Evolutionary conservation across 495 filamentous ascomycete species (phyloP).

Genomic region (Penicillium antarcticum): DNA sequence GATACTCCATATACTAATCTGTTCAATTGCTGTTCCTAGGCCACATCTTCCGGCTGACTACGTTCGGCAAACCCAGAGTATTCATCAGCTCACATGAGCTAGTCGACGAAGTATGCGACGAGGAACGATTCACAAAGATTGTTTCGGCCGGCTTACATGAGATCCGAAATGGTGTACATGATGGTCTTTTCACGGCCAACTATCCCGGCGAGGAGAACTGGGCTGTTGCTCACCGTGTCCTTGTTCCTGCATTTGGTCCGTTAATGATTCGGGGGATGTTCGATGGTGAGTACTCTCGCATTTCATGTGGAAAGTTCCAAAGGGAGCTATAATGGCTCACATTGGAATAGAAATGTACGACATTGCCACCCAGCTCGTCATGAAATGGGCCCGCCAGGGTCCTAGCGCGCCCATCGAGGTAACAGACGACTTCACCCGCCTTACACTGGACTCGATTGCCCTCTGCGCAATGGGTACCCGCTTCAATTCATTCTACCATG

Average conservation of each 20-base stretch:
- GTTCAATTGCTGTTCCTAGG: conserved; percentile 27
- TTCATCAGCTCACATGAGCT: conserved; percentile 51
- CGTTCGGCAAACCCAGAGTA: conserved; percentile 24
- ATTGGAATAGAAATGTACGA: conserved; percentile 63
- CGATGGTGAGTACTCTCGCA: conserved; percentile 28
- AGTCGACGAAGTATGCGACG: conserved; percentile 65
- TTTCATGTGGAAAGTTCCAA: not conserved
- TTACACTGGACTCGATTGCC: conserved; percentile 70
- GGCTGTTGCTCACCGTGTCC: conserved; percentile 69
- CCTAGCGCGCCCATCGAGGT: conserved; percentile 52
- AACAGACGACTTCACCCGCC: conserved; percentile 70
- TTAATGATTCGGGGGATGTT: conserved; percentile 67
- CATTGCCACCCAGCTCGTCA: conserved; percentile 62
- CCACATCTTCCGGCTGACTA: conserved; percentile 51
- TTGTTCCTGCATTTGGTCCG: conserved; percentile 67
- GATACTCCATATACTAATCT: not conserved
- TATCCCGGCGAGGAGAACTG: conserved; percentile 60
- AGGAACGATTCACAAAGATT: conserved; percentile 60
- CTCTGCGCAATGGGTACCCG: conserved; percentile 71
- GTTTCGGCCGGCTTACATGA: conserved; percentile 46
- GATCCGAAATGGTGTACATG: conserved; percentile 55
- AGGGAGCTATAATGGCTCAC: not conserved
- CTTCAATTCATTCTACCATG: conserved; percentile 73
- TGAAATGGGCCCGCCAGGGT: conserved; percentile 73
- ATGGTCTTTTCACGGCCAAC: conserved; percentile 69